Base-by-base conservation (phyloP, 176 grass and related monocot species). In the Ensete glaucum region DNA sequence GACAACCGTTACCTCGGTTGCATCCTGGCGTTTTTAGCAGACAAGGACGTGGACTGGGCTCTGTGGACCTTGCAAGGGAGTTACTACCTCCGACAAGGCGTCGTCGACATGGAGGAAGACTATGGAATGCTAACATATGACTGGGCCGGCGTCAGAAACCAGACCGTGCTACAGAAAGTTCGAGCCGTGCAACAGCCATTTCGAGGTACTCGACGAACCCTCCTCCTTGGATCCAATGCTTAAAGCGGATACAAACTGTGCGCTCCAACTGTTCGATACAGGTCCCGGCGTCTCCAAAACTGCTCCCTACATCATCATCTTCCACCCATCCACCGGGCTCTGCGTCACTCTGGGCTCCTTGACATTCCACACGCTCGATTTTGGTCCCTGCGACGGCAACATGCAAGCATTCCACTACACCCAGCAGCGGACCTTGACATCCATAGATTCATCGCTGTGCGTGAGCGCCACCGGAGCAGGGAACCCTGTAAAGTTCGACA, bases 11-110 rank as follows among this genome's bases (percentile, higher is more conserved):
- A 89, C 82, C 77, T 89, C 52, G 88, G 84, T 13, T 98, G 94
- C 83, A 71, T 78, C 57, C 77, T 87, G 58, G 83, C 85, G 3
- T 79, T 80, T 7, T 79, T 79, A 2, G 90, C 90, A 22, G 90
- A 91, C 54, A 73, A 83, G 23, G 94, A 93, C 78, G 83, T 98
- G 1, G 94, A 98, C 78, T 98, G 90, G 94, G 94, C 86, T 65
- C 64, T 98, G 23, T 98, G 94, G 94, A 66, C 88, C 52, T 75
- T 98, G 79, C 90, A 98, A 82, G 90, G 94, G 49, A 93, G 71
- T 69, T 98, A 98, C 81, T 98, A 93, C 58, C 73, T 93, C 54
- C 85, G 90, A 11, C 71, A 93, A 82, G 90, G 94, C 22, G 57
- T 76, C 1, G 62, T 78, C 1, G 90, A 80, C 20, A 78, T 76